Conservation (phyloP, 495 filamentous ascomycete genomes). For the Trichoderma parareesei region DNA sequence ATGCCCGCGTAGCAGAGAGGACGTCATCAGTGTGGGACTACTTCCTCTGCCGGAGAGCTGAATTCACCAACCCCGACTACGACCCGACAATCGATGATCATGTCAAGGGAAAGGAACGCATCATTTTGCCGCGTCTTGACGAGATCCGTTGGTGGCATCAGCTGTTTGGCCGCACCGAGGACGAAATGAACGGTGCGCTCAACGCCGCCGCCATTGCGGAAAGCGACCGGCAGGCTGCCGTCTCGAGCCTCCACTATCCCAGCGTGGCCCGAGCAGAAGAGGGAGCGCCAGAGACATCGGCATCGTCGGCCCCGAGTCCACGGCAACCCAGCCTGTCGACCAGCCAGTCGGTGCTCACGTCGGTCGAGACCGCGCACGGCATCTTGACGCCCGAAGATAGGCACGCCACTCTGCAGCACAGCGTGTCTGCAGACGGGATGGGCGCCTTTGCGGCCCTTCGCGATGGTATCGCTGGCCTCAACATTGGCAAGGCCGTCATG, state of each 20-base stretch:
- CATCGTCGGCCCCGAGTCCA: slow-evolving; percentile 20
- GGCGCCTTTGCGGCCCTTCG: slow-evolving; percentile 33
- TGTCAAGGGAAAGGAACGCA: slow-evolving; percentile 66
- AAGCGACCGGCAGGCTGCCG: slow-evolving; percentile 20
- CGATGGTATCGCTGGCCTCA: slow-evolving; percentile 40
- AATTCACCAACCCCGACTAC: slow-evolving; percentile 78
- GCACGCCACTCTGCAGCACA: slow-evolving; percentile 30
- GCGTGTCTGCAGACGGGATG: slow-evolving; percentile 33
- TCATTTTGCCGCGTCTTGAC: slow-evolving; percentile 66
- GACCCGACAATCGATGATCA: slow-evolving; percentile 68
- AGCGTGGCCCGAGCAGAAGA: not conserved
- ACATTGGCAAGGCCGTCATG: slow-evolving; percentile 26
- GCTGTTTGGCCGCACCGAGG: slow-evolving; percentile 72
- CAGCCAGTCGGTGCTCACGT: slow-evolving; percentile 35
- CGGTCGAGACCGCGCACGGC: slow-evolving; percentile 33
- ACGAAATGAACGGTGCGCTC: slow-evolving; percentile 80
- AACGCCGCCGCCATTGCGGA: slow-evolving; percentile 31
- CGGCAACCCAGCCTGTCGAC: slow-evolving; percentile 27
- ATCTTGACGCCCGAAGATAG: slow-evolving; percentile 28
- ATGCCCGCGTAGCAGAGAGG: slow-evolving; percentile 59
- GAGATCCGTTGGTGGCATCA: slow-evolving; percentile 87
- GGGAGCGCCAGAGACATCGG: not conserved
- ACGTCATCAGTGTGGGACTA: slow-evolving; percentile 95
- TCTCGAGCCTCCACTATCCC: slow-evolving; percentile 1
- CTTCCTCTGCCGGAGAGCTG: slow-evolving; percentile 67